These are phyloP conservation scores for Cyathus striatus DNA, from an alignment of 768 basidiomycete genomes.

Conservation along the genomic window DNA sequence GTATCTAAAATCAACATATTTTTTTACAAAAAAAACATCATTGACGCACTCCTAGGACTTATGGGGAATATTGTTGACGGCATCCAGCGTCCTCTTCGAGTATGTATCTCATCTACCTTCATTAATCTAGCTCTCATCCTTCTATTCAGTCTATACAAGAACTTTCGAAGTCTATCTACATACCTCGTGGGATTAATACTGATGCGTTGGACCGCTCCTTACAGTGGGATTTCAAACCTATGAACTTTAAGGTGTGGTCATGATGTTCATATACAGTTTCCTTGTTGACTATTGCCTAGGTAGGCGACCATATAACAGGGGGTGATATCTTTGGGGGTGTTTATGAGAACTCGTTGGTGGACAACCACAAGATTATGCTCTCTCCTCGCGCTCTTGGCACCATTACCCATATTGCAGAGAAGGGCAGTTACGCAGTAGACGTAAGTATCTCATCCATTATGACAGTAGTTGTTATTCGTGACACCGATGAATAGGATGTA, in stretches of 20 bases:
- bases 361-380: conserved; percentile 97
- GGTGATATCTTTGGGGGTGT: conserved; percentile 95
- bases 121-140: conserved; percentile 6
- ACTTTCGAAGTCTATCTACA: conserved; percentile 97
- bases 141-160: conserved; percentile 78
- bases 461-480: conserved; percentile 1
- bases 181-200: conserved; percentile 98
- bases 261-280: too few relatives aligned
- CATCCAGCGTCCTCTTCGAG: conserved; percentile 88
- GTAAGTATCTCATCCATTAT: conserved; percentile 41
- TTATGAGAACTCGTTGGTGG: conserved; percentile 94
- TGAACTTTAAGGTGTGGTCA: conserved; percentile 72
- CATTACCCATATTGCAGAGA: conserved; percentile 88
- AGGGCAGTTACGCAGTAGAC: conserved; percentile 88
- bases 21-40: too few relatives aligned
- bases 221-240: conserved; percentile 94
- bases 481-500: conserved; percentile 59
- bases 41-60: too few relatives aligned
- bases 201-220: conserved; percentile 84
- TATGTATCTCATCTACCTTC: conserved; percentile 29
- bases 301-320: conserved; percentile 95
- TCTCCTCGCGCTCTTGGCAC: conserved; percentile 92
- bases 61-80: too few relatives aligned
- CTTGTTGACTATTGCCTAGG: too few relatives aligned
- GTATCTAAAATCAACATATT: conserved; percentile 37